These are phyloP conservation scores for Lyophyllum decastes DNA, from an alignment of 768 basidiomycete species.

Conservation along the genomic window DNA sequence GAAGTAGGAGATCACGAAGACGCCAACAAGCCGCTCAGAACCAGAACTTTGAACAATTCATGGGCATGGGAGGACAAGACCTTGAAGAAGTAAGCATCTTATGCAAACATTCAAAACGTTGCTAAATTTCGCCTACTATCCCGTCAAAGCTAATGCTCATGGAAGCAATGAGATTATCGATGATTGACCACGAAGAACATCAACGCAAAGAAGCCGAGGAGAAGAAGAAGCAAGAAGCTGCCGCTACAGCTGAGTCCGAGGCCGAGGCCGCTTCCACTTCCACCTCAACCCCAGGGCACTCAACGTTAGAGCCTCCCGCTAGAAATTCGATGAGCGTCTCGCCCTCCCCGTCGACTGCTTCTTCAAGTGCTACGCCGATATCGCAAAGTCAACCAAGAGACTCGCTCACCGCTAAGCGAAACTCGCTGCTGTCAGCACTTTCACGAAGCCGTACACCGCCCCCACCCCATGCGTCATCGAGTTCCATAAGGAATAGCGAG, in stretches of 20 bases:
- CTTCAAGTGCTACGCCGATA: constrained; percentile 24
- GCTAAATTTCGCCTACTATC: constrained; percentile 1
- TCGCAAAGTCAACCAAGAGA: constrained; percentile 20
- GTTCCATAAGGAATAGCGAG: constrained; percentile 26
- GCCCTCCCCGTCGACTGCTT: constrained; percentile 28
- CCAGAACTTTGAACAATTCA: constrained; percentile 64
- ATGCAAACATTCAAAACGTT: constrained; percentile 8
- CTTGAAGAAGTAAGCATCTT: constrained; percentile 76
- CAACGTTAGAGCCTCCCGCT: constrained; percentile 30
- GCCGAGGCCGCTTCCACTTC: constrained; percentile 21
- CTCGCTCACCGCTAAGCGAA: constrained; percentile 23
- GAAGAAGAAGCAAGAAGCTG: constrained; percentile 47
- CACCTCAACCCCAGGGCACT: constrained; percentile 31
- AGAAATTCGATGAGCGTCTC: constrained; percentile 20
- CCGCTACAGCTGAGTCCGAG: constrained; percentile 27
- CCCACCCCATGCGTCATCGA: constrained; percentile 24
- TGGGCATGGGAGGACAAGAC: constrained; percentile 84
- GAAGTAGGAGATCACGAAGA: constrained; percentile 61
- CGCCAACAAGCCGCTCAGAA: constrained; percentile 49
- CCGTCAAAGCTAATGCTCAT: constrained; percentile 85
- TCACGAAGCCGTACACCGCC: constrained; percentile 40
- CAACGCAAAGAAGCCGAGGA: constrained; percentile 77
- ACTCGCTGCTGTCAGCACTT: constrained; percentile 29
- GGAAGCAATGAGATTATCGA: constrained; percentile 97
- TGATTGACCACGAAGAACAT: constrained; percentile 94